phyloP scores from a whole-genome alignment of 2,329 filamentous ascomycete species.

The Trichothecium sympodiale region DNA sequence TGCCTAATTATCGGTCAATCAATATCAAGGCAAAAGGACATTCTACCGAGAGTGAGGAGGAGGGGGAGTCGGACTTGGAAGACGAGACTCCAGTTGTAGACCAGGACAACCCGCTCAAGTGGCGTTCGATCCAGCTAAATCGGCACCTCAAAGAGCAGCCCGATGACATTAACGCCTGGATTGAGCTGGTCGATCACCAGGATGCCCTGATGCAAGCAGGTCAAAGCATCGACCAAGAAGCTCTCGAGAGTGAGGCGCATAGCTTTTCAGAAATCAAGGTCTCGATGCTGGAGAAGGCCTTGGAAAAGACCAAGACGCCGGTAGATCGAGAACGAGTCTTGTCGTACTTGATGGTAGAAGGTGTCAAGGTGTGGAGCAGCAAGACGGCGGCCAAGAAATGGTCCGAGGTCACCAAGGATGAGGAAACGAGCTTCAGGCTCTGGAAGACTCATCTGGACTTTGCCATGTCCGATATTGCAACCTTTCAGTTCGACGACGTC shows the following conservation, averaged over 20 bases:
- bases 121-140: slow-evolving; percentile 50
- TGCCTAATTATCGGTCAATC: slow-evolving; percentile 54
- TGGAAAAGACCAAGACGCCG: slow-evolving; percentile 40
- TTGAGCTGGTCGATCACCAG: slow-evolving; percentile 70
- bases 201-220: slow-evolving; percentile 49
- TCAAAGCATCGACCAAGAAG: slow-evolving; percentile 28
- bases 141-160: slow-evolving; percentile 55
- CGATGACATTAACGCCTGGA: slow-evolving; percentile 59
- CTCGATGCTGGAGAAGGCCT: slow-evolving; percentile 67
- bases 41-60: slow-evolving; percentile 29
- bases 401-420: slow-evolving; percentile 32
- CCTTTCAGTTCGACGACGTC: slow-evolving; percentile 58
- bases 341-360: slow-evolving; percentile 62
- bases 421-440: slow-evolving; percentile 35
- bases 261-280: slow-evolving; percentile 72
- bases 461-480: slow-evolving; percentile 54
- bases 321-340: slow-evolving; percentile 49
- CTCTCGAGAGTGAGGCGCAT: slow-evolving; percentile 48
- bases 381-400: slow-evolving; percentile 53
- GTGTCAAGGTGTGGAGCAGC: slow-evolving; percentile 60
- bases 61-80: slow-evolving; percentile 34
- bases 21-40: slow-evolving; percentile 45
- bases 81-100: slow-evolving; percentile 19
- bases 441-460: slow-evolving; percentile 69
- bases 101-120: slow-evolving; percentile 33